Percentiles rank a stretch among this genome's conserved stretches.
Evolutionary conservation across 257 asterid species (phyloP).

Genomic region (Scutellaria minor): DNA sequence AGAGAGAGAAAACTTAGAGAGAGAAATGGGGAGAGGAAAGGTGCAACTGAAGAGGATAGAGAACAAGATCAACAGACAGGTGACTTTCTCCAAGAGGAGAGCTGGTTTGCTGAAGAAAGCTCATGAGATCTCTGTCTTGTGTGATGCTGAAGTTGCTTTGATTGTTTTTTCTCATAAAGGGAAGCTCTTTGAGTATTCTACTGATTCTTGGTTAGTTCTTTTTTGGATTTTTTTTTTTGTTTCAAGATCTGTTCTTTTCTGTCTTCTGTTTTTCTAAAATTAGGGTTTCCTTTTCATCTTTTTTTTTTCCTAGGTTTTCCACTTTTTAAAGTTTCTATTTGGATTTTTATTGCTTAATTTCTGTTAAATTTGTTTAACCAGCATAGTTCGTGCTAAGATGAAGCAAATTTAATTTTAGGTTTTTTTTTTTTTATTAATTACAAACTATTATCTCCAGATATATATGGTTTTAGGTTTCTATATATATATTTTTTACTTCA

Average conservation of each 20-base stretch:
- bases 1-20: slow-evolving; percentile 7
- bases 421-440: not conserved
- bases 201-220: slow-evolving; percentile 64
- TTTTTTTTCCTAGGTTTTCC: not conserved
- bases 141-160: slow-evolving; percentile 83
- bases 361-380: no score
- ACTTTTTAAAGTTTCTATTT: not conserved
- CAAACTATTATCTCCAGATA: not conserved
- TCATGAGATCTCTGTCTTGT: slow-evolving; percentile 81
- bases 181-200: slow-evolving; percentile 72
- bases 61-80: slow-evolving; percentile 84
- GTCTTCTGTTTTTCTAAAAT: not conserved
- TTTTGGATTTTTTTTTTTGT: not conserved
- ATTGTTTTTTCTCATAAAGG: slow-evolving; percentile 79
- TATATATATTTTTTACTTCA: not conserved
- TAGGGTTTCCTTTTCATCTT: slow-evolving; percentile 30
- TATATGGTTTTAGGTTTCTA: not conserved
- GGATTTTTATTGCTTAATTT: not conserved
- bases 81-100: slow-evolving; percentile 83
- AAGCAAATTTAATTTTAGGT: not conserved
- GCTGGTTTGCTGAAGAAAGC: slow-evolving; percentile 80
- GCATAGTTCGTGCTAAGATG: not conserved
- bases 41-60: slow-evolving; percentile 77
- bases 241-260: slow-evolving; percentile 21
- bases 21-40: slow-evolving; percentile 82